Percentiles rank a stretch among this genome's conserved stretches.
phyloP scores from a whole-genome alignment of 306 rosid species.

The Hylodesmum podocarpum region DNA sequence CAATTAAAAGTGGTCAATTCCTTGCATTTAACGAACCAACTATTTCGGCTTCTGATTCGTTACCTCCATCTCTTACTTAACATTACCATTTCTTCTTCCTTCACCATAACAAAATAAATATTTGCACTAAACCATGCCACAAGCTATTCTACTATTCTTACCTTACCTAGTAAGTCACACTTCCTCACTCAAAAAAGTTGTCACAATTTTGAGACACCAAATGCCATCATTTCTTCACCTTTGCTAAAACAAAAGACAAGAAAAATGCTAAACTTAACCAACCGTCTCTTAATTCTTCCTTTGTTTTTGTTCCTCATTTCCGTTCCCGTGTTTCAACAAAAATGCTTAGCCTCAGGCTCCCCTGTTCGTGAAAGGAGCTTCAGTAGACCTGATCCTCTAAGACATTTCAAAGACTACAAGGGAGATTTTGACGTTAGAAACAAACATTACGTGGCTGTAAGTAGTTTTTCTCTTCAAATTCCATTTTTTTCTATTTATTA shows the following conservation, averaged over 20 bases:
- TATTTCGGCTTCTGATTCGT: slow-evolving; percentile 69
- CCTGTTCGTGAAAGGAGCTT: slow-evolving; percentile 39
- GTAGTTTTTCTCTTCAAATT: slow-evolving; percentile 28
- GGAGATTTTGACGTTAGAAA: slow-evolving; percentile 57
- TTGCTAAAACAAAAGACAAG: background rate
- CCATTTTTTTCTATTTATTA: background rate
- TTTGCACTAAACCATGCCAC: slow-evolving; percentile 52
- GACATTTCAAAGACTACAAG: slow-evolving; percentile 52
- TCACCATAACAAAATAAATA: slow-evolving; percentile 32
- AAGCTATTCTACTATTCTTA: slow-evolving; percentile 85
- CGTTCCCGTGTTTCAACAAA: slow-evolving; percentile 34
- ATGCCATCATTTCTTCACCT: slow-evolving; percentile 32
- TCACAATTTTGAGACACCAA: slow-evolving; percentile 34
- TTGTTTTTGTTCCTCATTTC: slow-evolving; percentile 43
- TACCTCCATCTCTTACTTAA: slow-evolving; percentile 56
- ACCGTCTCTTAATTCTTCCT: slow-evolving; percentile 32
- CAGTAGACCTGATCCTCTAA: slow-evolving; percentile 65
- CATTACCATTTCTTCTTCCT: slow-evolving; percentile 38
- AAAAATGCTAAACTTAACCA: slow-evolving; percentile 41
- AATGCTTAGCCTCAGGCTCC: slow-evolving; percentile 40
- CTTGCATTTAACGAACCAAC: slow-evolving; percentile 37
- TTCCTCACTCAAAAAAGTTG: slow-evolving; percentile 30
- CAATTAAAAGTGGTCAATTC: slow-evolving; percentile 38
- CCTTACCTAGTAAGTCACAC: slow-evolving; percentile 54
- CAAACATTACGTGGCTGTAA: slow-evolving; percentile 70